Conservation (phyloP, 2,329 filamentous ascomycete species). For the Colletotrichum scovillei region DNA sequence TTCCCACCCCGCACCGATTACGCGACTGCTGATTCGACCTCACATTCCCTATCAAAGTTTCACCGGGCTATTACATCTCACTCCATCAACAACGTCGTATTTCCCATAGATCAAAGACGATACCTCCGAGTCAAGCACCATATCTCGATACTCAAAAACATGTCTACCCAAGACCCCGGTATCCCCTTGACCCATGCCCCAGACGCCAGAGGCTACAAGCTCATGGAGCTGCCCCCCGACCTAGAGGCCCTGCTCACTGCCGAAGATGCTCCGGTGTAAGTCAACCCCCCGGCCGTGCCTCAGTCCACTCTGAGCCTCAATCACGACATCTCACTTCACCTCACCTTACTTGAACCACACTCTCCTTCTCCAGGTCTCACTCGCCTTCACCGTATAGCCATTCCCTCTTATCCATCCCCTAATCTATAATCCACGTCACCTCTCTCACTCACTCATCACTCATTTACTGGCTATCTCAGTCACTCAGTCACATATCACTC, state of each 20-base stretch:
- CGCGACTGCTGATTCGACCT: slow-evolving; percentile 11
- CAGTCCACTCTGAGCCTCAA: slow-evolving; percentile 16
- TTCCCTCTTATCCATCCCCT: neutral
- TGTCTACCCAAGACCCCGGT: slow-evolving; percentile 61
- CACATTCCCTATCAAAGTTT: neutral
- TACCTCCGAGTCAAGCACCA: neutral
- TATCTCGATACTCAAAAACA: slow-evolving; percentile 29
- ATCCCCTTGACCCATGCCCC: slow-evolving; percentile 64
- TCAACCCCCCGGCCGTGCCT: slow-evolving; percentile 7
- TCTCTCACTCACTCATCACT: neutral
- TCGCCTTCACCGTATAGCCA: too few relatives aligned
- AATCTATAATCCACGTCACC: neutral
- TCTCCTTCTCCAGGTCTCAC: neutral
- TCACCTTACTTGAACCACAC: slow-evolving; percentile 4
- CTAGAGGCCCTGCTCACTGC: slow-evolving; percentile 67
- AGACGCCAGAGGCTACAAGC: slow-evolving; percentile 64
- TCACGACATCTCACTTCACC: slow-evolving; percentile 1
- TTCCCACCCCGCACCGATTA: slow-evolving; percentile 22
- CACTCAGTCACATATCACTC: neutral
- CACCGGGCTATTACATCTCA: neutral
- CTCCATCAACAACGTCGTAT: neutral
- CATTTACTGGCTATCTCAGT: too few relatives aligned
- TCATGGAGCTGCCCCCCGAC: slow-evolving; percentile 72
- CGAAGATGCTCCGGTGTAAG: slow-evolving; percentile 63
- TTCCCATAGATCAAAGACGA: neutral